phyloP scores from a whole-genome alignment of 2,329 filamentous ascomycete genomes.

The Colletotrichum sp. region DNA sequence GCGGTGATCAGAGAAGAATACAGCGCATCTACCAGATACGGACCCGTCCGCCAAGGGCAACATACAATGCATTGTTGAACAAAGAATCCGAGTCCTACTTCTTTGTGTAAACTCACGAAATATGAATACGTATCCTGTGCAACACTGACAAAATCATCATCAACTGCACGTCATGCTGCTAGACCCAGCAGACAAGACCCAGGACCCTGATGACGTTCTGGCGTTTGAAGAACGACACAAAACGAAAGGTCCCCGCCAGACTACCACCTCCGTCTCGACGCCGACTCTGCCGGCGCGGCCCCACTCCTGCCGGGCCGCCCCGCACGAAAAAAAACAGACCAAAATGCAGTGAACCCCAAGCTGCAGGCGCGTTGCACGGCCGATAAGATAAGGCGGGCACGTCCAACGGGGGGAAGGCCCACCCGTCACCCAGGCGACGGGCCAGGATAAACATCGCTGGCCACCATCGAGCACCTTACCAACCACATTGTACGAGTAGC shows the following conservation, averaged over 20 bases:
- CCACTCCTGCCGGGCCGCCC: conserved; percentile 10
- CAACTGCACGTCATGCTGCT: neutral
- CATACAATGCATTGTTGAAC: neutral
- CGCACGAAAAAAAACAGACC: neutral
- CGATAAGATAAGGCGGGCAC: conserved; percentile 11
- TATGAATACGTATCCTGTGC: neutral
- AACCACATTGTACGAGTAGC: conserved; percentile 1
- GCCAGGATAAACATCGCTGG: conserved; percentile 15
- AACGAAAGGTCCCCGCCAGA: neutral
- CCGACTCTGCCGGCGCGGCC: neutral
- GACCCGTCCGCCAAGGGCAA: neutral
- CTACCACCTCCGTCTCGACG: neutral
- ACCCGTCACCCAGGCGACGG: conserved; percentile 14
- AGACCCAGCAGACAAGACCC: neutral
- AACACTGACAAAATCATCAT: neutral
- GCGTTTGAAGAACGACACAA: neutral
- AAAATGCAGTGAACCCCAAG: conserved; percentile 2
- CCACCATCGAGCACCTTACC: neutral
- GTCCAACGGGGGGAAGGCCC: neutral
- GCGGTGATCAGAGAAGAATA: neutral
- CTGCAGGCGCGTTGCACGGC: conserved; percentile 7
- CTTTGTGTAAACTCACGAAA: neutral
- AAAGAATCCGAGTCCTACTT: neutral
- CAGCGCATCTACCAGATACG: fast-evolving
- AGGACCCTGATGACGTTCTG: neutral